Conservation (phyloP, 352 stramenopile species). For the Globisporangium radiosum region DNA sequence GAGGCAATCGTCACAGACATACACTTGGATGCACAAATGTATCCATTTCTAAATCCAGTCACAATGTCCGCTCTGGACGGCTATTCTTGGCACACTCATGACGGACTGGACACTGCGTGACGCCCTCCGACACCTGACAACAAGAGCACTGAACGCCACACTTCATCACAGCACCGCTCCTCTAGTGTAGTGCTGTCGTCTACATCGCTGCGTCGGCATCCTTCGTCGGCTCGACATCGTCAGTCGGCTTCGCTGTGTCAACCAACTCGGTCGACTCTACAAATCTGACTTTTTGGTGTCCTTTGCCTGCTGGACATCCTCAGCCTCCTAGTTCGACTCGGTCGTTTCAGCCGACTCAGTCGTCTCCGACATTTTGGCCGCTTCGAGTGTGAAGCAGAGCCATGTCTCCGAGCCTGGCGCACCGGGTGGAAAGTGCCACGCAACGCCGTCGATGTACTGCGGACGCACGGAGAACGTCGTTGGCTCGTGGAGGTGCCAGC, state of each 20-base stretch:
- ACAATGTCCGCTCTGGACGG: too few species aligned
- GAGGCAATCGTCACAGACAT: too few species aligned
- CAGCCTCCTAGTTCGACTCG: background rate
- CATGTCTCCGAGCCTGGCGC: slow-evolving; percentile 22
- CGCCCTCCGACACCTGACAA: too few species aligned
- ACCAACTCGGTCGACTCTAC: background rate
- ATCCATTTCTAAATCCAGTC: too few species aligned
- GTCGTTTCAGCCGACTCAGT: background rate
- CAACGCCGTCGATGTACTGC: slow-evolving; percentile 43
- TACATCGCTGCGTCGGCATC: background rate
- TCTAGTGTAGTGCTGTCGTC: background rate
- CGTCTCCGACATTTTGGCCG: background rate
- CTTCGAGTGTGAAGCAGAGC: slow-evolving; percentile 43
- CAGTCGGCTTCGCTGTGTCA: background rate
- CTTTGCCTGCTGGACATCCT: too few species aligned
- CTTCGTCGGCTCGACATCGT: too few species aligned
- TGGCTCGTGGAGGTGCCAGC: slow-evolving; percentile 48
- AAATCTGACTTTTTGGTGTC: background rate
- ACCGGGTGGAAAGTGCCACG: slow-evolving; percentile 62
- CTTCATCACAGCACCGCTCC: too few species aligned
- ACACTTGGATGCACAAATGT: too few species aligned
- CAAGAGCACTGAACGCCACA: too few species aligned
- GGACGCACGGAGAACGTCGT: slow-evolving; percentile 46
- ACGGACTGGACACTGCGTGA: too few species aligned
- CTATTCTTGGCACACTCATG: too few species aligned